Conservation (phyloP, 768 basidiomycete species). For the Coprinellus micaceus region DNA sequence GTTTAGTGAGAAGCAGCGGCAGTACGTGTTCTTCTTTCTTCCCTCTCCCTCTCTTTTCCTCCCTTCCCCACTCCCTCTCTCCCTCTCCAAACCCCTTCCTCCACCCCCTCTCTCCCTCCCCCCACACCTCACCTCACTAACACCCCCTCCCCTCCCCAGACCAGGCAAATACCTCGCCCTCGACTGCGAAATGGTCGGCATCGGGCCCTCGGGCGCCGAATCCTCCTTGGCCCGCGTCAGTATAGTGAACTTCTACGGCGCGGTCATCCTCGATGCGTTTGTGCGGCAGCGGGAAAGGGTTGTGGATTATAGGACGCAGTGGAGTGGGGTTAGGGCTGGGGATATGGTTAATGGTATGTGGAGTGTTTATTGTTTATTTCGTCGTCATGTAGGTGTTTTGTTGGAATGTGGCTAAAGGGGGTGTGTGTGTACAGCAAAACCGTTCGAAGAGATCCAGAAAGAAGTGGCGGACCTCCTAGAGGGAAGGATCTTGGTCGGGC, state of each 20-base stretch:
- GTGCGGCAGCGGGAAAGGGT: conserved; percentile 85
- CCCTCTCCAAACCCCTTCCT: no score
- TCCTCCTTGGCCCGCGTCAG: conserved; percentile 87
- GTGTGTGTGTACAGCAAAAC: conserved; percentile 51
- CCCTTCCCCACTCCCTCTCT: no score
- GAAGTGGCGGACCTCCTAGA: conserved; percentile 72
- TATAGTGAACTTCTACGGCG: conserved; percentile 85
- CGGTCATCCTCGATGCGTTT: conserved; percentile 75
- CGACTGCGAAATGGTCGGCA: conserved; percentile 98
- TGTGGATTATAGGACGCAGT: conserved; percentile 89
- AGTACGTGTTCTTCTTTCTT: conserved; percentile 33
- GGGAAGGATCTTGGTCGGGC: conserved; percentile 81
- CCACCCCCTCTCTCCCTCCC: neutral
- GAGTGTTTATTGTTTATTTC: no score
- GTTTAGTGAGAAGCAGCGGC: conserved; percentile 36
- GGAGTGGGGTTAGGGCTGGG: conserved; percentile 72
- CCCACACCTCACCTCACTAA: neutral
- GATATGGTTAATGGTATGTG: conserved; percentile 68
- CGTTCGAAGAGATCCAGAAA: conserved; percentile 78
- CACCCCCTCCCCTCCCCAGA: conserved; percentile 25
- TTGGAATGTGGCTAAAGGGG: no score
- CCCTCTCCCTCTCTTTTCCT: neutral
- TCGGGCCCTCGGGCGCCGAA: conserved; percentile 79
- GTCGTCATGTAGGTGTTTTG: no score
- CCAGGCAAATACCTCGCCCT: conserved; percentile 77